Conservation (phyloP, 2,329 filamentous ascomycete species). For the Eutypa lata region DNA sequence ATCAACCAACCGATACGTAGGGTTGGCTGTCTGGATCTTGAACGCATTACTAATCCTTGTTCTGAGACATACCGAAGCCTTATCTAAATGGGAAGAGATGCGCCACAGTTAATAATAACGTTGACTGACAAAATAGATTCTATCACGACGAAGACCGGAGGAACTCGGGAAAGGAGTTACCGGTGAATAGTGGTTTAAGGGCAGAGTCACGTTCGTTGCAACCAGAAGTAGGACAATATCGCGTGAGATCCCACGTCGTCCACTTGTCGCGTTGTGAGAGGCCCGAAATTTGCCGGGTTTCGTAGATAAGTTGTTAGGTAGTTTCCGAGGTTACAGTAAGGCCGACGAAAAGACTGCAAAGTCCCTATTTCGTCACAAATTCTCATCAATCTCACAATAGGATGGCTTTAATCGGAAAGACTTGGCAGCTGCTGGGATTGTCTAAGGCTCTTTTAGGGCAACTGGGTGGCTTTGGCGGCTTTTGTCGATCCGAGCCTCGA, state of each 20-base stretch:
- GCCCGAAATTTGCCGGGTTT: constrained; percentile 24
- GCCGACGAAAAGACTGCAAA: background rate
- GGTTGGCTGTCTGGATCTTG: too few relatives aligned
- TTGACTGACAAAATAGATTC: background rate
- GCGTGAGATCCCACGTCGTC: constrained; percentile 19
- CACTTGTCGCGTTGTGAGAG: constrained; percentile 31
- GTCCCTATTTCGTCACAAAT: background rate
- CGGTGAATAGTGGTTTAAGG: constrained; percentile 4
- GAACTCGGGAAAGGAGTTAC: background rate
- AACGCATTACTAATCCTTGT: background rate
- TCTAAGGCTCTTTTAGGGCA: background rate
- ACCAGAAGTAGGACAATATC: constrained; percentile 13
- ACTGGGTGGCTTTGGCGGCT: background rate
- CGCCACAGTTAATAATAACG: constrained; percentile 12
- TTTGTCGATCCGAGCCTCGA: background rate
- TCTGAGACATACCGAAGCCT: constrained; percentile 4
- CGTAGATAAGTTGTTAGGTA: constrained; percentile 4
- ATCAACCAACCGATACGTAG: background rate
- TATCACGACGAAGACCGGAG: background rate
- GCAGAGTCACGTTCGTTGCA: constrained; percentile 12
- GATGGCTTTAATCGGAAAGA: too few relatives aligned
- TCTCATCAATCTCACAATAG: background rate
- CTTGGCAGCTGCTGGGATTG: too few relatives aligned
- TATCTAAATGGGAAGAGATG: constrained; percentile 1
- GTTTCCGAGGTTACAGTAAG: background rate